These are phyloP conservation scores for Zychaea mexicana DNA, from an alignment of 371 early-diverging fungal species.

Conservation along the genomic window DNA sequence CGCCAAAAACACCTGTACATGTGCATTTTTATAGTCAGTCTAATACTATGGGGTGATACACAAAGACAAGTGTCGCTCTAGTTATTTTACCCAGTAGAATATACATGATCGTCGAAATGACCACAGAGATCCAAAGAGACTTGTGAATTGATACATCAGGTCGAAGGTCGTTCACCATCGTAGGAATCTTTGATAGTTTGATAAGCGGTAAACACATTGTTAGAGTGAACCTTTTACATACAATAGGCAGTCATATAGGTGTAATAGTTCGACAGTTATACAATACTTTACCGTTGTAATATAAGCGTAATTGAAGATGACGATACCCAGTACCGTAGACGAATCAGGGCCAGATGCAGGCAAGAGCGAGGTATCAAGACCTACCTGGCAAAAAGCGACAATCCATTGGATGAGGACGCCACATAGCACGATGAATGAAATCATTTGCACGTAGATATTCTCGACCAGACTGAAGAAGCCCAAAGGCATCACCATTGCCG, in stretches of 20 bases:
- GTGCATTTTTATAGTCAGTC: not conserved
- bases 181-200: slow-evolving; percentile 45
- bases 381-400: slow-evolving; percentile 53
- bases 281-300: slow-evolving; percentile 60
- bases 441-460: slow-evolving; percentile 59
- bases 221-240: too few relatives aligned
- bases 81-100: slow-evolving; percentile 47
- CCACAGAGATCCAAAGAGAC: slow-evolving; percentile 49
- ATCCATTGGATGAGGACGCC: slow-evolving; percentile 58
- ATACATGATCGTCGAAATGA: slow-evolving; percentile 54
- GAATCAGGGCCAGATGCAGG: slow-evolving; percentile 51
- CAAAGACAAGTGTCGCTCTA: too few relatives aligned
- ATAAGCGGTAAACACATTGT: too few relatives aligned
- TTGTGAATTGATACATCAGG: slow-evolving; percentile 57
- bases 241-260: not conserved
- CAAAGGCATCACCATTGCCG: slow-evolving; percentile 55
- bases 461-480: slow-evolving; percentile 61
- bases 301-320: slow-evolving; percentile 65
- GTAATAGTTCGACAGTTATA: too few relatives aligned
- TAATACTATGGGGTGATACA: too few relatives aligned
- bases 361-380: slow-evolving; percentile 44
- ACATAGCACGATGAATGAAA: slow-evolving; percentile 49
- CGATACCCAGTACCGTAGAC: slow-evolving; percentile 57
- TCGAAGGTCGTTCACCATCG: slow-evolving; percentile 60
- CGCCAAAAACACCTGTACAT: slow-evolving; percentile 51